Base-by-base conservation (phyloP, 2,329 filamentous ascomycete genomes). In the Tympanopsis confertula region DNA sequence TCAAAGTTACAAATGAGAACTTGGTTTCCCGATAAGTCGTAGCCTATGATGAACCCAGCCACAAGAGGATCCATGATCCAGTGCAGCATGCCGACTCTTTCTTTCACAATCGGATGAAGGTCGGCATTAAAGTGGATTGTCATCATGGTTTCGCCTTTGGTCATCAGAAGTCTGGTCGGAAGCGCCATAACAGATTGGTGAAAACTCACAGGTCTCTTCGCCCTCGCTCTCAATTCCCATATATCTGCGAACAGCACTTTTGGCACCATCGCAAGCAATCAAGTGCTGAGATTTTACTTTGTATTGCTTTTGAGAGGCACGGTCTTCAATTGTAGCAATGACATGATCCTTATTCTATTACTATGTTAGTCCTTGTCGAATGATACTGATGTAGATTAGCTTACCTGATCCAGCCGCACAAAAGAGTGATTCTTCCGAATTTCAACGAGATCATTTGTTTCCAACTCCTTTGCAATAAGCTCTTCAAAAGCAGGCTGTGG, bases 1-100 rank as follows among this genome's bases (percentile, higher is more conserved):
- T 59, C 55, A 38, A 59, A 57, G 30, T 59, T 59, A 41, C 53
- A 54, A 20, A 60, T 59, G 35, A 58, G 35, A 5, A 60, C 56
- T 40, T 57, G 51, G 19, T 58, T 58, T 1, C 47, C 50, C 7
- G 46, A 49, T 2, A 60, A 42, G 38, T 58, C 52, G 39, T 61
- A 59, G 3, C 49, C 53, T 20, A 61, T 59, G n/a, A 59, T 54
- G 40, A 60, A 59, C 1, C 57, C 56, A 4, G 55, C 51, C 5
- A 50, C 50, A 18, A 49, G 42, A 3, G 58, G 57, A 38, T 59
- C 56, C 53, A 57, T 55, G 18, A 60, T 45, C 56, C 55, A 60
- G 39, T 59, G 53, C 7, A 61, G 44, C 56, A 60, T 59, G 2
- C 57, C 57, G 4, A 55, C 50, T 18, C 49, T 45, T 1, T 54